These are phyloP conservation scores for Salisapilia sapeloensis DNA, from an alignment of 352 stramenopile genomes.

Conservation along the genomic window DNA sequence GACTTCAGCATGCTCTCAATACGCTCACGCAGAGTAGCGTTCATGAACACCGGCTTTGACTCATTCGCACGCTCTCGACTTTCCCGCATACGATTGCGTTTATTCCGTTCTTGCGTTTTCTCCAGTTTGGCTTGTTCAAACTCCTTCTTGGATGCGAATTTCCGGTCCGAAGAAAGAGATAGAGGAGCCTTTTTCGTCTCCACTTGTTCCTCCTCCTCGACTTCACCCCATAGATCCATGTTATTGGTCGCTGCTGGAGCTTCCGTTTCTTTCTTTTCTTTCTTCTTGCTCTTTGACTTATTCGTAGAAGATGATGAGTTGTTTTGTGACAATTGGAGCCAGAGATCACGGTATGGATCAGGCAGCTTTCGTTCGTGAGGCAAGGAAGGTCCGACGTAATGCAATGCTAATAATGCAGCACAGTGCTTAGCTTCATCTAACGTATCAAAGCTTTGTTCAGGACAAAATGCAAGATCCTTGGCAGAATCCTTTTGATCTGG, in stretches of 20 bases:
- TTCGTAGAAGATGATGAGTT: neutral
- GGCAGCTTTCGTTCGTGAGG: conserved; percentile 93
- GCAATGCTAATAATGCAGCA: conserved; percentile 85
- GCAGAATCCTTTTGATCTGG: conserved; percentile 86
- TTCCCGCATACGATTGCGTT: conserved; percentile 70
- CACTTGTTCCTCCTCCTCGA: conserved; percentile 5
- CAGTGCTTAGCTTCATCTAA: conserved; percentile 87
- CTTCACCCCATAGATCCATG: conserved; percentile 26
- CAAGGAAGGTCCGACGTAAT: conserved; percentile 85
- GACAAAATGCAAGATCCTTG: conserved; percentile 89
- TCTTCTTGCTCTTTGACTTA: conserved; percentile 1
- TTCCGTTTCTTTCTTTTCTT: conserved; percentile 1
- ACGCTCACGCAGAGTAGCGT: conserved; percentile 54
- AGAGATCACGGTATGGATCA: conserved; percentile 92
- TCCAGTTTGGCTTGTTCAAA: conserved; percentile 41
- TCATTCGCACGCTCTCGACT: conserved; percentile 84
- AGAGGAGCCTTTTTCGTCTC: conserved; percentile 7
- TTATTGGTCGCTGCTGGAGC: conserved; percentile 3
- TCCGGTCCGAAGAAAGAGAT: conserved; percentile 48
- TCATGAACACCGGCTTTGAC: conserved; percentile 84
- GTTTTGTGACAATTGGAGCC: conserved; percentile 30
- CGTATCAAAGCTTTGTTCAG: conserved; percentile 61
- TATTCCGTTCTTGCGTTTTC: conserved; percentile 43
- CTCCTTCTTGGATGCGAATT: conserved; percentile 61
- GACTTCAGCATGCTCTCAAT: conserved; percentile 77